Percentiles rank a stretch among this genome's conserved stretches.
These are phyloP conservation scores for Pseudopyrenochaeta lycopersici DNA, from an alignment of 2,329 filamentous ascomycete genomes.

Conservation along the genomic window DNA sequence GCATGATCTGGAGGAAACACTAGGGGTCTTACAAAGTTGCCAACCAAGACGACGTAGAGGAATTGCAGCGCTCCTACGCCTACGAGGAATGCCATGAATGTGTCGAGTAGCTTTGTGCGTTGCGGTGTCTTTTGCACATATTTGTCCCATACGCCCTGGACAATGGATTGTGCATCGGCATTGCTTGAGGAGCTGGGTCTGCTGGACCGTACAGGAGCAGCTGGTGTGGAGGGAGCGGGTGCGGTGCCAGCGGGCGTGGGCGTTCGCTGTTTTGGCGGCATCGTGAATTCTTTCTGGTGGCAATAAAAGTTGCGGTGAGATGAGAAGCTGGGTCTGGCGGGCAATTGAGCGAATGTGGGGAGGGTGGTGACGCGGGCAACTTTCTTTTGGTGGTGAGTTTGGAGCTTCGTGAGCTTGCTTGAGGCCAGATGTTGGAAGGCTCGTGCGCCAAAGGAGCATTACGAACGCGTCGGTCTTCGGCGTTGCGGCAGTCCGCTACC, in stretches of 20 bases:
- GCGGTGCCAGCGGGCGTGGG: conserved; percentile 20
- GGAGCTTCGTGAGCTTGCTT: conserved; percentile 22
- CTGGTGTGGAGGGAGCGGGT: conserved; percentile 22
- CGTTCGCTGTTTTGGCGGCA: conserved; percentile 46
- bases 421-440: conserved; percentile 35
- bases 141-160: conserved; percentile 75
- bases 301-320: conserved; percentile 1
- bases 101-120: conserved; percentile 89
- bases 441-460: conserved; percentile 7
- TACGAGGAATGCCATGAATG: conserved; percentile 88
- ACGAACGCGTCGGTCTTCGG: conserved; percentile 11
- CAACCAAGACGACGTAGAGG: conserved; percentile 86
- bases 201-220: conserved; percentile 20
- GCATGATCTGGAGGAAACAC: too few relatives aligned
- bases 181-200: conserved; percentile 28
- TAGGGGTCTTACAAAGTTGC: conserved; percentile 98
- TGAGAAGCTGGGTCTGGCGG: not conserved
- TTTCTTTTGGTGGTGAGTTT: conserved; percentile 11
- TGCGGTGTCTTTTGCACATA: conserved; percentile 86
- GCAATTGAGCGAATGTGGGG: conserved; percentile 10
- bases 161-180: conserved; percentile 64
- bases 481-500: conserved; percentile 17
- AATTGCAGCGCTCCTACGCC: conserved; percentile 91
- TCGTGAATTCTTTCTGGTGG: conserved; percentile 16
- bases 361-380: too few relatives aligned